Evolutionary conservation across 2,329 filamentous ascomycete species (phyloP).

Genomic region (Arthroderma uncinatum): DNA sequence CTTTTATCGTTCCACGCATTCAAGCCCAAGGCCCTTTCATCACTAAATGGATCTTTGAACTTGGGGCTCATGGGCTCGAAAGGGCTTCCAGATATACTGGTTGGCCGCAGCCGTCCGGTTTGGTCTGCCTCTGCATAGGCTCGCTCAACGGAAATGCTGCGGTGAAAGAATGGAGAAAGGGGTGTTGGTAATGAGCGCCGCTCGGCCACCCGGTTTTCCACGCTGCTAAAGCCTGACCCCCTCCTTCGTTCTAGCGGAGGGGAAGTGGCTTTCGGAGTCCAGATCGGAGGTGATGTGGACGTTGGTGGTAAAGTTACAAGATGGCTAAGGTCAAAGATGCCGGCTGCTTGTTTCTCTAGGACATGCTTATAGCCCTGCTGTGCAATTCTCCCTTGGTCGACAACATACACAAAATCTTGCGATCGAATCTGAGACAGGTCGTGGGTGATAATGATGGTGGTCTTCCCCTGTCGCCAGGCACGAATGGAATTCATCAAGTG

Average conservation of each 20-base stretch:
- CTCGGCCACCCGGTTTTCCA: neutral
- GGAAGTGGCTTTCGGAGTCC: neutral
- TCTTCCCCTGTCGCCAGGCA: slow-evolving; percentile 66
- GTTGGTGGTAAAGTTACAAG: neutral
- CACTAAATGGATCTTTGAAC: neutral
- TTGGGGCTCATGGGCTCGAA: neutral
- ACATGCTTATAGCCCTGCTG: slow-evolving; percentile 54
- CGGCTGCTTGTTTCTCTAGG: slow-evolving; percentile 2
- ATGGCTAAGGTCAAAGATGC: neutral
- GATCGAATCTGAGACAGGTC: slow-evolving; percentile 65
- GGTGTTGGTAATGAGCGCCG: slow-evolving; percentile 1
- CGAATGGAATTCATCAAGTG: slow-evolving; percentile 65
- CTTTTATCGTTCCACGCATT: neutral
- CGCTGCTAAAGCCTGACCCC: neutral
- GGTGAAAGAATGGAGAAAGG: neutral
- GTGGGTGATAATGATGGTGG: slow-evolving; percentile 88
- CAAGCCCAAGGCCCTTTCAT: neutral
- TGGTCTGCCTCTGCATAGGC: neutral
- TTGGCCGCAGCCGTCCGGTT: neutral
- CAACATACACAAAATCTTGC: slow-evolving; percentile 66
- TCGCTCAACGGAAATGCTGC: neutral
- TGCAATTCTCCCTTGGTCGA: slow-evolving; percentile 58
- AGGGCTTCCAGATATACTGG: neutral
- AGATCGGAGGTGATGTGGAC: neutral
- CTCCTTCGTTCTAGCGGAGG: neutral